Evolutionary conservation across 2,329 filamentous ascomycete genomes (phyloP).

Genomic region (Colletotrichum costaricense): DNA sequence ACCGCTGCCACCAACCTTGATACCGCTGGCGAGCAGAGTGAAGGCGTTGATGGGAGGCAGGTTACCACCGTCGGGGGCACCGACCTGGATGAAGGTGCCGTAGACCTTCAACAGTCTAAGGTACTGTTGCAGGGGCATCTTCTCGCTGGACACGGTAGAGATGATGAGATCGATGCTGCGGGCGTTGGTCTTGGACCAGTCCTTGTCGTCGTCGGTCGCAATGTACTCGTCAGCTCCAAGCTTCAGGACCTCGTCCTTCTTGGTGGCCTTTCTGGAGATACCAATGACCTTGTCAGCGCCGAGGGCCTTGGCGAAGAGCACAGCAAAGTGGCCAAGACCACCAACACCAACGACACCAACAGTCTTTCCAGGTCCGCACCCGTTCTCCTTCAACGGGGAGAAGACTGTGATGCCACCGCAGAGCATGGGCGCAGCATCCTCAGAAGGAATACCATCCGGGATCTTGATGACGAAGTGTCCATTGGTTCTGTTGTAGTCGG

Average conservation of each 20-base stretch:
- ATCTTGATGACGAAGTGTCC: conserved; percentile 62
- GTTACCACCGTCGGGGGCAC: conserved; percentile 63
- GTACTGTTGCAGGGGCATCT: conserved; percentile 67
- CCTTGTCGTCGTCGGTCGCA: conserved; percentile 57
- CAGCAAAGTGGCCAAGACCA: conserved; percentile 75
- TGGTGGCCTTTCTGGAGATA: conserved; percentile 65
- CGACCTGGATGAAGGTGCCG: conserved; percentile 41
- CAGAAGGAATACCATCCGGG: conserved; percentile 52
- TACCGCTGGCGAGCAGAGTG: conserved; percentile 65
- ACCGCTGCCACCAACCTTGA: conserved; percentile 54
- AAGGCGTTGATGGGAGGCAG: conserved; percentile 57
- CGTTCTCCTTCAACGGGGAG: conserved; percentile 70
- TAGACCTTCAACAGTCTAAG: conserved; percentile 56
- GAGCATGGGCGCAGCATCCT: conserved; percentile 70
- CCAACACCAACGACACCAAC: conserved; percentile 77
- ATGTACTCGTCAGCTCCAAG: conserved; percentile 67
- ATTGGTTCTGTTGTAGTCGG: conserved; percentile 46
- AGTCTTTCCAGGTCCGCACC: conserved; percentile 73
- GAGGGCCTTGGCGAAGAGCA: conserved; percentile 76
- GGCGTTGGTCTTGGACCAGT: conserved; percentile 65
- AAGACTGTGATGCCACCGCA: conserved; percentile 79
- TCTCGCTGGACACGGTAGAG: conserved; percentile 61
- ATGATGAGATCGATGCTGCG: conserved; percentile 68
- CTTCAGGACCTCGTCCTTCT: conserved; percentile 64
- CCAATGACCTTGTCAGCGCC: conserved; percentile 70